These are phyloP conservation scores for Wilhelminamyces savonicus DNA, from an alignment of 805 yeast species.

Conservation along the genomic window DNA sequence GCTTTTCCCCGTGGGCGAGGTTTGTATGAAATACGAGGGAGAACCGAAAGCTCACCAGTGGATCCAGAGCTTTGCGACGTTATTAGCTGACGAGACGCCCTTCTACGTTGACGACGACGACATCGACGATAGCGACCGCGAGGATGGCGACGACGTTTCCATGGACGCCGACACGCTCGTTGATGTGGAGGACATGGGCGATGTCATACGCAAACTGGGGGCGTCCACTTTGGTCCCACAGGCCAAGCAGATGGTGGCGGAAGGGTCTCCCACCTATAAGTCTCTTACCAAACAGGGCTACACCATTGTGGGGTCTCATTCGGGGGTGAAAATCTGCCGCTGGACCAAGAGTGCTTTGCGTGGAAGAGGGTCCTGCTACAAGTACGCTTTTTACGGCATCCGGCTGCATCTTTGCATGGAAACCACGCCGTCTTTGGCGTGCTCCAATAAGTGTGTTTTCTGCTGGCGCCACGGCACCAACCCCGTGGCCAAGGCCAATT, in stretches of 20 bases:
- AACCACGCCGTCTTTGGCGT: slow-evolving; percentile 87
- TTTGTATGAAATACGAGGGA: slow-evolving; percentile 71
- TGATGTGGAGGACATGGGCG: slow-evolving; percentile 88
- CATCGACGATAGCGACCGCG: slow-evolving; percentile 44
- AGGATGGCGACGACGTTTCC: slow-evolving; percentile 28
- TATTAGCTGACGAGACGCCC: slow-evolving; percentile 68
- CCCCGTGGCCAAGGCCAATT: slow-evolving; percentile 84
- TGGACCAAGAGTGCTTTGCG: slow-evolving; percentile 95
- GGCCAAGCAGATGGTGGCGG: slow-evolving; percentile 80
- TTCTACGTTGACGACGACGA: slow-evolving; percentile 49
- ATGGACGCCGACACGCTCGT: slow-evolving; percentile 43
- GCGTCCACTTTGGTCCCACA: slow-evolving; percentile 9
- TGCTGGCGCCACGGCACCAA: slow-evolving; percentile 98
- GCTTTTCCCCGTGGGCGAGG: slow-evolving; percentile 74
- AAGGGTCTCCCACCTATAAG: slow-evolving; percentile 81
- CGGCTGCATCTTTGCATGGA: slow-evolving; percentile 92
- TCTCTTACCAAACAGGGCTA: slow-evolving; percentile 91
- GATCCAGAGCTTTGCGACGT: slow-evolving; percentile 52
- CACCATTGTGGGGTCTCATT: slow-evolving; percentile 87
- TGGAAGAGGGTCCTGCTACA: slow-evolving; percentile 92
- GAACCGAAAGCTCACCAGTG: slow-evolving; percentile 59
- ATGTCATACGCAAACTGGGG: slow-evolving; percentile 38
- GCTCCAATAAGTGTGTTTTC: slow-evolving; percentile 92
- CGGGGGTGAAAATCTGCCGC: slow-evolving; percentile 91
- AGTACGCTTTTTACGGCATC: slow-evolving; percentile 87